Evolutionary conservation across 2,329 filamentous ascomycete genomes (phyloP), one percentile per base, ranked within the genome.

Genomic region (Ascochyta koolunga): DNA sequence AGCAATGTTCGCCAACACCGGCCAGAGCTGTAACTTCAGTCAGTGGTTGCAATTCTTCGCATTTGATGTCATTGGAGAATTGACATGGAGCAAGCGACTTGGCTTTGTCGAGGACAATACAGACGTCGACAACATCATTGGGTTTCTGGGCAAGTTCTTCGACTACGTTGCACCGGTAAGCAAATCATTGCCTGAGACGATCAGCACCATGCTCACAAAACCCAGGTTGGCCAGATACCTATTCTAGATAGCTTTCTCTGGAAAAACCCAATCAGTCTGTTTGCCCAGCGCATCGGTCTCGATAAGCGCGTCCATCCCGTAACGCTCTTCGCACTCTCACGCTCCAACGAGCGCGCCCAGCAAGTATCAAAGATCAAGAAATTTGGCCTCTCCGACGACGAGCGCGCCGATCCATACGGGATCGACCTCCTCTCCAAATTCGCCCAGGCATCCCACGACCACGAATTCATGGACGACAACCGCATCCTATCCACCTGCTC

Each of bases 21-120:
- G 76, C 11, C 57, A 61, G 24, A 74, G 74, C 21, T 89, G 86
- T 65, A 83, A 90, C 66, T 88, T 91, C 50, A 84, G 85, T 1
- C 78, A 80, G 52, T 92, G 89, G 89, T 76, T 93, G 52, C 89
- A 93, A 66, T 92, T 87, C 69, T 92, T 90, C 62, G 90, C 90
- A 0, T 93, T 93, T 65, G 90, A 93, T 67, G 89, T 92, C 13
- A 91, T 91, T 58, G 89, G 89, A 5, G 86, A 90, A 57, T 83
- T 92, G 65, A 91, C 89, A 0, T 92, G 90, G 75, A 86, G 85
- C 70, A 90, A 90, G 70, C 81, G 88, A 0, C 82, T 91, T 53
- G 90, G 90, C 0, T 93, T 93, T 60, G 76, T 93, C 2, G 89
- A 93, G 71, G 82, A 83, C 67, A 87, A 90, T 44, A 81, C 87